Evolutionary conservation across 2,329 filamentous ascomycete species (phyloP), one percentile per base, ranked within the genome.

Genomic region (Calonectria honghensis): DNA sequence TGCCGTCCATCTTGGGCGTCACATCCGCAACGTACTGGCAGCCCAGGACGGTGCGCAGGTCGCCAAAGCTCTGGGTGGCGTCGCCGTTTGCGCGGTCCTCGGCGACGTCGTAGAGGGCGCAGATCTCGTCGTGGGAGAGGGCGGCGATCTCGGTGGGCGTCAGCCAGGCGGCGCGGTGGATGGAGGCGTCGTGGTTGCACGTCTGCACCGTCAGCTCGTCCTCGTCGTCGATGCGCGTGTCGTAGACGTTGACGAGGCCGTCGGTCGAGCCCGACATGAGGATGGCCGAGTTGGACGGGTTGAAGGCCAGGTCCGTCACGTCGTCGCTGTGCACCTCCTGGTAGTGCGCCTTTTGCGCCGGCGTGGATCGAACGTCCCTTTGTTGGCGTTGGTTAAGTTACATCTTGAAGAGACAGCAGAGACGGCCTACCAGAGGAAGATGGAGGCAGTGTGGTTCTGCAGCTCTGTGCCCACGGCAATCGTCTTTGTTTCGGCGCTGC

Each of bases 221-320:
- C 84, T 96, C 94, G 78, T 95, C 93, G 24, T 88, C 85, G 73
- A 94, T 89, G 63, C 89, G 88, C 24, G 91, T 93, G 85, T 97
- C 93, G 85, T 94, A 95, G 59, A 96, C 87, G 81, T 94, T 96
- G 79, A 96, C 90, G 1, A 96, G 90, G 9, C 94, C 94, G 84
- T 97, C 95, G 18, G 94, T 96, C 48, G 94, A 95, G 54, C 94
- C 94, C 1, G 94, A 95, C 14, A 96, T 88, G 7, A 96, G 89
- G 20, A 94, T 86, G 57, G 90, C 88, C 0, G 90, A 88, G 64
- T 90, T 86, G 3, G 84, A 86, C 0, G 93, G 92, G 83, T 94
- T 92, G 79, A 93, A 92, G 81, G 80, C 73, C 3, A 87, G 84
- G 18, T 92, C 90, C 41, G 92, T 94, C 63, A 94, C 87, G 82